Base-by-base conservation (phyloP, 2,329 filamentous ascomycete species). In the Trichoderma asperellum region DNA sequence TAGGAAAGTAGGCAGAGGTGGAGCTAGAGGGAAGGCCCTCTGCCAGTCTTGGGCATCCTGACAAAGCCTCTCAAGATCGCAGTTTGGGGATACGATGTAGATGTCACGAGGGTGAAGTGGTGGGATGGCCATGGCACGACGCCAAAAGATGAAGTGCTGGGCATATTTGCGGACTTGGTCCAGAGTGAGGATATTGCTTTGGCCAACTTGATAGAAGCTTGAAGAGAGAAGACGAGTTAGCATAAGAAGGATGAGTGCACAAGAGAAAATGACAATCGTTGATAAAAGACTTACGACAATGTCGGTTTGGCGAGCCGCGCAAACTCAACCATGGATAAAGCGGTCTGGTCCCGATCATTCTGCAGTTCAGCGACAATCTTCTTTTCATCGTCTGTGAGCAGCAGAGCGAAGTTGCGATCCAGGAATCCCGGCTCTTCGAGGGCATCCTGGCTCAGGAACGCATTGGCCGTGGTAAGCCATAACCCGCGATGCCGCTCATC, bases 121-220 rank as follows among this genome's bases (percentile, higher is more conserved):
- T 5, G 93, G 92, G 52, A 98, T 95, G 18, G 95, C 91, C 70
- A 96, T 92, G 58, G 95, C 96, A 69, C 94, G 91, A 29, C 96
- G 90, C 94, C 95, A 98, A 81, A 96, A 97, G 71, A 98, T 94
- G 72, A 99, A 91, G 81, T 98, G 96, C 69, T 93, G 92, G 11
- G 94, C 94, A 71, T 97, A 92, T 74, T 93, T 91, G 72, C 95
- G 91, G 72, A 98, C 91, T 73, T 97, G 92, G 37, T 88, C 86
- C 1, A 96, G 85, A 4, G 91, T 89, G 64, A 98, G 90, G 24
- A 90, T 87, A 63, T 91, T 88, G 73, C 86, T 88, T 73, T 90
- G 87, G 18, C 90, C 88, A 66, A 93, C 88, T 77, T 94, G 92
- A 68, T 88, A 82, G 77, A 91, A 89, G 57, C 83, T 85, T 71